Evolutionary conservation across 2,329 filamentous ascomycete genomes (phyloP), one percentile per base, ranked within the genome.

Genomic region (Pseudogymnoascus sp.): DNA sequence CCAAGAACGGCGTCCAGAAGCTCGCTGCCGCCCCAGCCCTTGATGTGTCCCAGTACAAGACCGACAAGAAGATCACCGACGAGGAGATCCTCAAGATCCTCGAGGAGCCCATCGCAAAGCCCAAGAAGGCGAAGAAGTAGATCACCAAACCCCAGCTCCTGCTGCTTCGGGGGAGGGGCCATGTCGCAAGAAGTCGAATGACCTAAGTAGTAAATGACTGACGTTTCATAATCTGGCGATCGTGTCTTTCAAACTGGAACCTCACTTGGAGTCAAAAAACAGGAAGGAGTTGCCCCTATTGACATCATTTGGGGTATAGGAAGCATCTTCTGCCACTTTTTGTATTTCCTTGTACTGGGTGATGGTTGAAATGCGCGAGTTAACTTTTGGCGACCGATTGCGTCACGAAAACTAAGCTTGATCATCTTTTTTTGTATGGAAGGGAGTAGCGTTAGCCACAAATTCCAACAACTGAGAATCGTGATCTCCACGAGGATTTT

Each of bases 31-130:
- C 94, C 35, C 86, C 90, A 66, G 76, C 87, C 21, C 82, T 89
- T 67, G 91, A 97, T 73, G 75, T 94, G 66, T 84, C 82, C 74
- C 92, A 92, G 80, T 85, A 88, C 82, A 89, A 96, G 84, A 88
- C 91, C 35, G 92, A 97, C 77, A 97, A 97, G 85, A 97, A 97
- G 84, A 96, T 99, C 73, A 88, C 87, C 69, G 93, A 97, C 68
- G 91, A 96, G 80, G 93, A 97, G 79, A 83, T 99, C 69, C 86
- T 97, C 70, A 91, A 94, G 82, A 93, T 97, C 68, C 84, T 99
- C 61, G 92, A 94, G 79, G 90, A 90, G 77, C 93, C 93, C 33
- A 78, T 96, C 70, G 81, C 87, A 68, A 95, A 92, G 85, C 92
- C 90, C 84, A 86, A 89, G 82, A 89, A 88, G 73, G 74, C 79